Conservation (phyloP, 2,329 filamentous ascomycete species). For the Blastomyces percursus region DNA sequence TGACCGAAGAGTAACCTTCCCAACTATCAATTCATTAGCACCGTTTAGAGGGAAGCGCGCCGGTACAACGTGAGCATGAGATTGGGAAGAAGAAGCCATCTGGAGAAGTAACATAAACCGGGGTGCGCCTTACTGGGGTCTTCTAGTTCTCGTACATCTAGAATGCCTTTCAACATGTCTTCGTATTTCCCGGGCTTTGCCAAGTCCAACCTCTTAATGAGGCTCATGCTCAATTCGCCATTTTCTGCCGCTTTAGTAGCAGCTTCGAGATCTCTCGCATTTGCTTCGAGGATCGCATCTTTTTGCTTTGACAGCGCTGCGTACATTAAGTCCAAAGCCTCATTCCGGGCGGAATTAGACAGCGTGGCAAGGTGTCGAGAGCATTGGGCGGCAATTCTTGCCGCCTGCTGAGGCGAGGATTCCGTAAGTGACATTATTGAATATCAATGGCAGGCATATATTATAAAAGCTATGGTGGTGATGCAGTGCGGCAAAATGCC, state of each 20-base stretch:
- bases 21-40: slow-evolving; percentile 46
- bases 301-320: slow-evolving; percentile 58
- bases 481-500: neutral
- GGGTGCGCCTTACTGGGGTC: slow-evolving; percentile 60
- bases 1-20: slow-evolving; percentile 71
- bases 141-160: slow-evolving; percentile 71
- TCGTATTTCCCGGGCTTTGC: slow-evolving; percentile 84
- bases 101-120: neutral
- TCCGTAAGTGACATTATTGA: slow-evolving; percentile 74
- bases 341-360: slow-evolving; percentile 63
- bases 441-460: neutral
- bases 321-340: slow-evolving; percentile 74
- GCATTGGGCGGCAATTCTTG: slow-evolving; percentile 64
- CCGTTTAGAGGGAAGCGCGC: slow-evolving; percentile 3
- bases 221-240: slow-evolving; percentile 66
- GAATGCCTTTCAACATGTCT: slow-evolving; percentile 91
- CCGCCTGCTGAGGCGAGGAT: slow-evolving; percentile 66
- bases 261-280: slow-evolving; percentile 66
- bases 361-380: slow-evolving; percentile 77
- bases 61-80: neutral
- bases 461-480: neutral
- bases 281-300: slow-evolving; percentile 72
- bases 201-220: slow-evolving; percentile 81
- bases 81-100: neutral
- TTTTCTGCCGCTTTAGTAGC: slow-evolving; percentile 63